Evolutionary conservation across 1,284 basidiomycete genomes (phyloP).

Genomic region (Trichosporon coremiiforme): DNA sequence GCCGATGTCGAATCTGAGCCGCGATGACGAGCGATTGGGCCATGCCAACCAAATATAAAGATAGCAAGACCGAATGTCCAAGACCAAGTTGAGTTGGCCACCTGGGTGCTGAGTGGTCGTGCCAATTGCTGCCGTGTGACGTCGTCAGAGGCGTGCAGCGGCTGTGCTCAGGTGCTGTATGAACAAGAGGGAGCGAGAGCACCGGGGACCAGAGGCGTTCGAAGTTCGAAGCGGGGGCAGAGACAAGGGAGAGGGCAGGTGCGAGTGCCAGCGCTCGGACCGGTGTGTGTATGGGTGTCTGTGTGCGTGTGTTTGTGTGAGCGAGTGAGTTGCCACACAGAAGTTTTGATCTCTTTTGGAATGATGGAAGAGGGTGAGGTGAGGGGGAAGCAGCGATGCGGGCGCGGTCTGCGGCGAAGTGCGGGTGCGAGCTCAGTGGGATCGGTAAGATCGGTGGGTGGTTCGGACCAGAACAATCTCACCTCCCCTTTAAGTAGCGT

Average conservation of each 20-base stretch:
- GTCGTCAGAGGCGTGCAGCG: slow-evolving; percentile 6
- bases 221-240: not conserved
- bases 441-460: slow-evolving; percentile 4
- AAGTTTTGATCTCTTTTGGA: slow-evolving; percentile 12
- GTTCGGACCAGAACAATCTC: not conserved
- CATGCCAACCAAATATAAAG: slow-evolving; percentile 14
- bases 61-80: not conserved
- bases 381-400: not conserved
- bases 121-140: slow-evolving; percentile 12
- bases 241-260: slow-evolving; percentile 6
- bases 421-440: not conserved
- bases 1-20: slow-evolving; percentile 13
- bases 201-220: slow-evolving; percentile 1
- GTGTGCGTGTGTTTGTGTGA: not conserved
- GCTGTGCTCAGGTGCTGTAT: slow-evolving; percentile 11
- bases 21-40: slow-evolving; percentile 8
- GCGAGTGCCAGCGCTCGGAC: slow-evolving; percentile 15
- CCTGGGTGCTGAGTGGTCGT: not conserved
- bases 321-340: slow-evolving; percentile 5
- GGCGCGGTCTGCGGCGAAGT: slow-evolving; percentile 12
- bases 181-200: slow-evolving; percentile 7
- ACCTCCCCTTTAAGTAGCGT: not conserved
- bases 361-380: not conserved
- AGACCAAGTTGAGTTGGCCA: slow-evolving; percentile 19
- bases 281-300: slow-evolving; percentile 8